Base-by-base conservation (phyloP, 139 green algal genomes). In the Edaphochlamys debaryana region DNA sequence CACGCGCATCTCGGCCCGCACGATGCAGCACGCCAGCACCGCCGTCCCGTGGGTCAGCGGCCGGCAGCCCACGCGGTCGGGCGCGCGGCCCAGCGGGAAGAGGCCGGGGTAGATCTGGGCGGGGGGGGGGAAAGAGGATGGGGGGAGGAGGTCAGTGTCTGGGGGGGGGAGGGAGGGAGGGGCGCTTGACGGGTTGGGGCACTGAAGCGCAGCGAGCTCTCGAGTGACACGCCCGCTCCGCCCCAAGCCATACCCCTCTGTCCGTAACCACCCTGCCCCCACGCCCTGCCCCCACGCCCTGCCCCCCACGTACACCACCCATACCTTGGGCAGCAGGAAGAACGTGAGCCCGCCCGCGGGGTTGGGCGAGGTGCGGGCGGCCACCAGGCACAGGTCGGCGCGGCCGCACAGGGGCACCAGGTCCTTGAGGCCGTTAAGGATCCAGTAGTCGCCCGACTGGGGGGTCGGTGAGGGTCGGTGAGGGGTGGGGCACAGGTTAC, bases 391-490 rank as follows among this genome's bases (percentile, higher is more conserved):
- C 45, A 77, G 6, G 45, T 77, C 69, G 0, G 69, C 69, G n/a
- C 5, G 9, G 69, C 69, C 69, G n/a, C 45, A 29, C 3, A 64
- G 45, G 38, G 69, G 45, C 69, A 77, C 69, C 5, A 15, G 13
- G n/a, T 40, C 32, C 69, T 77, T 77, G 19, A 64, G n/a, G 11
- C 69, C 69, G 69, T 63, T 77, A 17, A 77, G 29, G 45, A 77
- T 63, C 69, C 69, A 77, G 45, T 77, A 77, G 45, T 62, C 45
- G 11, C 69, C 69, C 19, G 32, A 41, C 62, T 68, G 62, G 17
- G 15, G 38, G 56, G n/a, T n/a, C n/a, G n/a, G n/a, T n/a, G n/a
- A n/a, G n/a, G n/a, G n/a, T n/a, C n/a, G n/a, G n/a, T n/a, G n/a
- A n/a, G n/a, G n/a, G n/a, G n/a, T n/a, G n/a, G n/a, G n/a, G n/a